Conservation (phyloP, 768 basidiomycete species). For the Leccinum subgranulosum region DNA sequence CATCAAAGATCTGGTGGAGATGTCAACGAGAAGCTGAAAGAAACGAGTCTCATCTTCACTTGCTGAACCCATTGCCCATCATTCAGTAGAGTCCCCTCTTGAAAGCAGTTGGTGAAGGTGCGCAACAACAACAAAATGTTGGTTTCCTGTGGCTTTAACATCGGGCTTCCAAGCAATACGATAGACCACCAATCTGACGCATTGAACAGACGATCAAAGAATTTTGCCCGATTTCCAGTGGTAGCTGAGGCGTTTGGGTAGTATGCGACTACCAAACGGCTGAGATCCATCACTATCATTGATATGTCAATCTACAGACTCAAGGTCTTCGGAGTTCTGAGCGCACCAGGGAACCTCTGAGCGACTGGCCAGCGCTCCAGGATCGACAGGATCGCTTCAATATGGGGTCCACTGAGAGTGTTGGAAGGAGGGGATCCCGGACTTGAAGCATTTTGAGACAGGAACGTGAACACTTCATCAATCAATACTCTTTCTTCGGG, state of each 20-base stretch:
- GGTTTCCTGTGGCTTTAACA: constrained; percentile 74
- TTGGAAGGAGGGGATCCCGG: constrained; percentile 27
- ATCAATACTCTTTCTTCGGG: constrained; percentile 56
- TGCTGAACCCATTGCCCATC: constrained; percentile 51
- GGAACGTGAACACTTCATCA: constrained; percentile 61
- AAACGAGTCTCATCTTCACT: constrained; percentile 33
- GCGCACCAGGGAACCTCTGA: constrained; percentile 68
- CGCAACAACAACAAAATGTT: constrained; percentile 81
- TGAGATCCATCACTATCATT: constrained; percentile 75
- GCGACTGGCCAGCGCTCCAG: constrained; percentile 72
- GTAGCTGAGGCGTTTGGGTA: constrained; percentile 50
- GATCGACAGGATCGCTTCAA: constrained; percentile 60
- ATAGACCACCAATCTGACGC: constrained; percentile 60
- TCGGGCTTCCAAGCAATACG: constrained; percentile 48
- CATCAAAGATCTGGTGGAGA: constrained; percentile 50
- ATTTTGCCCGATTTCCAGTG: constrained; percentile 43
- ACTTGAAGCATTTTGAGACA: constrained; percentile 47
- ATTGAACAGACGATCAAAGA: constrained; percentile 61
- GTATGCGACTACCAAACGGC: constrained; percentile 69
- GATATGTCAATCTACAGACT: neutral
- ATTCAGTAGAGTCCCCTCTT: constrained; percentile 44
- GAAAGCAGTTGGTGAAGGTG: constrained; percentile 75
- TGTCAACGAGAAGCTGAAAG: constrained; percentile 4
- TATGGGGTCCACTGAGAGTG: constrained; percentile 44
- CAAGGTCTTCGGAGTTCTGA: neutral